Base-by-base conservation (phyloP, 2,329 filamentous ascomycete genomes). In the Penicillium brevicompactum region DNA sequence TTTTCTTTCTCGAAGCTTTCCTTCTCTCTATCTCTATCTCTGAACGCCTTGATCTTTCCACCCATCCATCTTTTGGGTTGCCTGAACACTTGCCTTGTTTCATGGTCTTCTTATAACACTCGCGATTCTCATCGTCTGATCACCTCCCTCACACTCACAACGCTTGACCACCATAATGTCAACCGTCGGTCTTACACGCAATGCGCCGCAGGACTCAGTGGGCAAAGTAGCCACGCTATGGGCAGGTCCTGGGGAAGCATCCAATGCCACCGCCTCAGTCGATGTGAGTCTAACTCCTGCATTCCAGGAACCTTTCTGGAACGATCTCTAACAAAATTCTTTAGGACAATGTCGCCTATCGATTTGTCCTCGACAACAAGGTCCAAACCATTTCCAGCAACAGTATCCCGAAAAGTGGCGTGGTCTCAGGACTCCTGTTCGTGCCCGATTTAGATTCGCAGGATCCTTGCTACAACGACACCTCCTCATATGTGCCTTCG, bases 351-450 rank as follows among this genome's bases (percentile, higher is more conserved):
- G 61, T 70, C 11, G 60, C 61, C 53, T 76, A 72, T 56, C 68
- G 62, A 40, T 72, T 75, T 55, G 68, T 71, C 21, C 60, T 77
- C 4, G 70, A 74, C 34, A 70, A 69, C 54, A 89, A 89, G 65
- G 82, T 96, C 49, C 90, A 87, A 43, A 95, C 91, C 0, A 79
- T 97, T 13, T 90, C 90, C 3, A 85, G 83, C 31, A 88, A 85
- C 57, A 86, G 85, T 69, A 80, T 84, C 49, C 80, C 83, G 31
- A 72, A 80, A 38, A 84, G 87, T 60, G 83, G 83, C 51, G 78
- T 84, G 51, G 85, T 94, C 34, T 83, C 85, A 60, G 93, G 93
- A 58, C 83, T 97, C 14, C 82, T 97, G 54, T 97, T 94, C 71
- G 88, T 96, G 2, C 94, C 93, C 4, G 84, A 87, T 56, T 80